Evolutionary conservation across 2,329 filamentous ascomycete species (phyloP).

Genomic region (Pseudomassariella vexata): DNA sequence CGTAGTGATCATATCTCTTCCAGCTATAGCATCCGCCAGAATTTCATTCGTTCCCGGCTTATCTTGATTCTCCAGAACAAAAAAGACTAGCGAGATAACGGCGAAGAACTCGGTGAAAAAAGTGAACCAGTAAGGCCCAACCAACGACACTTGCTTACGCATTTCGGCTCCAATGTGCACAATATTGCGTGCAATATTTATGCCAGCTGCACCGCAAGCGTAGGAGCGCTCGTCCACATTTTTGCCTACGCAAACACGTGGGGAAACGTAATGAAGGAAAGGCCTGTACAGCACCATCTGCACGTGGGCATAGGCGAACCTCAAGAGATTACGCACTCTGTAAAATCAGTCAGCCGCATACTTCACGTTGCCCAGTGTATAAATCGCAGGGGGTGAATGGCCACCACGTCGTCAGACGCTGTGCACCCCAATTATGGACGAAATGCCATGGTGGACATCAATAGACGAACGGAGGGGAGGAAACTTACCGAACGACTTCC

Average conservation of each 20-base stretch:
- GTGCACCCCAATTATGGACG: too few species aligned
- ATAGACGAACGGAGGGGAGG: too few species aligned
- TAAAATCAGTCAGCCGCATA: slow-evolving; percentile 10
- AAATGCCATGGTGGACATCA: too few species aligned
- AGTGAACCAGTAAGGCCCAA: slow-evolving; percentile 81
- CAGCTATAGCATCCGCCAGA: slow-evolving; percentile 76
- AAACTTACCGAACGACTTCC: slow-evolving; percentile 66
- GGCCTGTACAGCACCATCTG: slow-evolving; percentile 79
- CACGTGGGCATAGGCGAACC: slow-evolving; percentile 76
- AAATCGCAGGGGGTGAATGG: neutral
- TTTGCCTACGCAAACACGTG: slow-evolving; percentile 48
- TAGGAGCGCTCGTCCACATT: slow-evolving; percentile 72
- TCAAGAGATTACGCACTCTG: slow-evolving; percentile 66
- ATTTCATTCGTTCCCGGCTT: slow-evolving; percentile 72
- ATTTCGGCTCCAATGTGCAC: slow-evolving; percentile 77
- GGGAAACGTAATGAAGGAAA: slow-evolving; percentile 77
- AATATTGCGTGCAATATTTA: slow-evolving; percentile 64
- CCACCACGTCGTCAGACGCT: too few species aligned
- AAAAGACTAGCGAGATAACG: slow-evolving; percentile 73
- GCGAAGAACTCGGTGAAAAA: slow-evolving; percentile 81
- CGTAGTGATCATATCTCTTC: slow-evolving; percentile 73
- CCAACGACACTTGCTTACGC: slow-evolving; percentile 66
- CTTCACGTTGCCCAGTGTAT: slow-evolving; percentile 10
- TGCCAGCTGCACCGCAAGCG: slow-evolving; percentile 60
- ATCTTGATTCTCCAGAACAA: slow-evolving; percentile 73